Percentiles rank a stretch among this genome's conserved stretches.
Evolutionary conservation across 2,329 filamentous ascomycete species (phyloP).

Genomic region (Fusarium caatingaense): DNA sequence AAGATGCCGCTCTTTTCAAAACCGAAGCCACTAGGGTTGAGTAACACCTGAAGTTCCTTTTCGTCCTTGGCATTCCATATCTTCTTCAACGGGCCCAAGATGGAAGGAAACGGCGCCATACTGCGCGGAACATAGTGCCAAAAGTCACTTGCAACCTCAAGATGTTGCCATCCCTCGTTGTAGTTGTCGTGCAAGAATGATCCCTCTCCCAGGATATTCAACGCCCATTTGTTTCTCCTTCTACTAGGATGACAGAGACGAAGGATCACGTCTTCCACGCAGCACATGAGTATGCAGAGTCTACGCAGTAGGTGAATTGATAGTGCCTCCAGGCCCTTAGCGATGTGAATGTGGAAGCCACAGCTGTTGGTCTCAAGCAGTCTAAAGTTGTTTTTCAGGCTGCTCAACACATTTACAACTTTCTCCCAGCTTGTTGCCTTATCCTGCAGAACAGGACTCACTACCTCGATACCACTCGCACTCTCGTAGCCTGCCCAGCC

Average conservation of each 20-base stretch:
- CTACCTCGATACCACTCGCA: slow-evolving; percentile 24
- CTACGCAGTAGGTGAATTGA: slow-evolving; percentile 22
- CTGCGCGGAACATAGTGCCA: slow-evolving; percentile 9
- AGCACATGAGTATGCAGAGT: slow-evolving; percentile 23
- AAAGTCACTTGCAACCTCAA: slow-evolving; percentile 16
- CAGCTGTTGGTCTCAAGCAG: slow-evolving; percentile 8
- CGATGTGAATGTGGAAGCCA: slow-evolving; percentile 35
- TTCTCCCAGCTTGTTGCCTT: slow-evolving; percentile 27
- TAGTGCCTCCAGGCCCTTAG: slow-evolving; percentile 21
- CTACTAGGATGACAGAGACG: slow-evolving; percentile 23
- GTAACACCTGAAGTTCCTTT: neutral
- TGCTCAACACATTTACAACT: slow-evolving; percentile 25
- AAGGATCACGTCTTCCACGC: slow-evolving; percentile 31
- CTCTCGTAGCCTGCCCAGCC: slow-evolving; percentile 20
- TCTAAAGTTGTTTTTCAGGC: slow-evolving; percentile 29
- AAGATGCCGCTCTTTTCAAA: slow-evolving; percentile 9
- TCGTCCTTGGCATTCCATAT: slow-evolving; percentile 10
- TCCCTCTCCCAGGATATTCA: neutral
- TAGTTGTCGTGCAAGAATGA: neutral
- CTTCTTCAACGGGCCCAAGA: slow-evolving; percentile 12
- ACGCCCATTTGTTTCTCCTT: neutral
- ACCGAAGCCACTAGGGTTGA: neutral
- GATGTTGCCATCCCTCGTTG: neutral
- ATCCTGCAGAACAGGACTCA: slow-evolving; percentile 26
- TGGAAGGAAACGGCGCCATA: neutral